phyloP scores from a whole-genome alignment of 1,284 basidiomycete species.

The Apiotrichum sp. region DNA sequence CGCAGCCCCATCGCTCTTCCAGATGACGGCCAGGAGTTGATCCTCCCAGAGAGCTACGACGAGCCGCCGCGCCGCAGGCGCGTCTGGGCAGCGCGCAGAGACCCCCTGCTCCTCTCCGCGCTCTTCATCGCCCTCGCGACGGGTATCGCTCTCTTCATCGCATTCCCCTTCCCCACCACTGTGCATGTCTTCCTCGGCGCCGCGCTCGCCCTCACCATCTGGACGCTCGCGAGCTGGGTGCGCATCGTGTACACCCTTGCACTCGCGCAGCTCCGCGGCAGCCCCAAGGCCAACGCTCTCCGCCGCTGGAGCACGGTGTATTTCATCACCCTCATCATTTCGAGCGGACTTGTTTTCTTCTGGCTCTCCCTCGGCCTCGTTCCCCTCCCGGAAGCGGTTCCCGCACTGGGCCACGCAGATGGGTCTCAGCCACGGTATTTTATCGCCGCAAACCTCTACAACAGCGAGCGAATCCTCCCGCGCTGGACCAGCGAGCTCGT shows the following conservation, averaged over 20 bases:
- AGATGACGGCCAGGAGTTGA: no score
- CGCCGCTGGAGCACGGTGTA: constrained; percentile 1
- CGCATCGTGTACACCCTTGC: constrained; percentile 6
- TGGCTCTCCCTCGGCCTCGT: constrained; percentile 19
- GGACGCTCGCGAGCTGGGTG: constrained; percentile 18
- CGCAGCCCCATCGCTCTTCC: no score
- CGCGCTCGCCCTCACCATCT: constrained; percentile 13
- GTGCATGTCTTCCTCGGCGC: constrained; percentile 26
- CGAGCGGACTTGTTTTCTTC: constrained; percentile 14
- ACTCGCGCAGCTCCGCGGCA: background rate
- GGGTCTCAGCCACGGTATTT: constrained; percentile 16
- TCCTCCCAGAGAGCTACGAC: no score
- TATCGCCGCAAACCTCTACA: constrained; percentile 34
- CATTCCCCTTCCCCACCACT: constrained; percentile 34
- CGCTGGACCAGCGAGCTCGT: constrained; percentile 20
- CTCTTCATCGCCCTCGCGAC: constrained; percentile 4
- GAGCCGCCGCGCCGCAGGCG: no score
- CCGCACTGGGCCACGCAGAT: constrained; percentile 6
- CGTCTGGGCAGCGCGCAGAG: constrained; percentile 2
- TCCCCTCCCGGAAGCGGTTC: constrained; percentile 9
- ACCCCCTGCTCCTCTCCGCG: constrained; percentile 7
- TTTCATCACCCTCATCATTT: constrained; percentile 5
- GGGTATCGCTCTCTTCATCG: constrained; percentile 14
- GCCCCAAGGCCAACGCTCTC: background rate
- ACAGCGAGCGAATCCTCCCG: constrained; percentile 27